Percentiles rank a stretch among this genome's conserved stretches.
These are phyloP conservation scores for Hymenoscyphus fructigenus DNA, from an alignment of 2,329 filamentous ascomycete genomes.

Conservation along the genomic window DNA sequence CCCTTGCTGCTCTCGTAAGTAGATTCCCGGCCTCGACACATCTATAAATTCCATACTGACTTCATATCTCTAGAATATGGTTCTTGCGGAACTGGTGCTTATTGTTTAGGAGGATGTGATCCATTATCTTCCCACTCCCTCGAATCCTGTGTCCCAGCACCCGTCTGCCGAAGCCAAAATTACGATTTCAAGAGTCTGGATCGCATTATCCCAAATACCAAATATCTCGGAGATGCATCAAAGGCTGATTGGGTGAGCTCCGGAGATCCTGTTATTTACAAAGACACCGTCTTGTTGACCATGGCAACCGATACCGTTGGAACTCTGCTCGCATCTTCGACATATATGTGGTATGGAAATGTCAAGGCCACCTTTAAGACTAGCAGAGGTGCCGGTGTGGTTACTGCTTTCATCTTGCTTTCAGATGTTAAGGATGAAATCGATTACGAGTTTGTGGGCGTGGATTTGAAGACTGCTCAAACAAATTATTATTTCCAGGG, in stretches of 20 bases:
- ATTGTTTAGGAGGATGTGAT: constrained; percentile 94
- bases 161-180: constrained; percentile 73
- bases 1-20: constrained; percentile 80
- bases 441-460: constrained; percentile 92
- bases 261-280: constrained; percentile 68
- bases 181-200: constrained; percentile 75
- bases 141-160: constrained; percentile 81
- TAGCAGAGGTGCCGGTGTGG: constrained; percentile 79
- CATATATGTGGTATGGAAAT: constrained; percentile 98
- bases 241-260: constrained; percentile 86
- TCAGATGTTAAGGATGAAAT: constrained; percentile 98
- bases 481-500: constrained; percentile 98
- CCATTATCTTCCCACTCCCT: constrained; percentile 79
- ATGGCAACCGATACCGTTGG: constrained; percentile 86
- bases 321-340: constrained; percentile 77
- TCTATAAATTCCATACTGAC: constrained; percentile 12
- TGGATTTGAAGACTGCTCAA: constrained; percentile 74
- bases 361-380: constrained; percentile 84
- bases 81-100: constrained; percentile 89
- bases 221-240: constrained; percentile 82
- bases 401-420: constrained; percentile 96
- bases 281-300: constrained; percentile 75
- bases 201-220: constrained; percentile 66
- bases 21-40: constrained; percentile 13
- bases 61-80: constrained; percentile 68